Conservation (phyloP, 2,329 filamentous ascomycete species). For the Nigrospora sphaerica region DNA sequence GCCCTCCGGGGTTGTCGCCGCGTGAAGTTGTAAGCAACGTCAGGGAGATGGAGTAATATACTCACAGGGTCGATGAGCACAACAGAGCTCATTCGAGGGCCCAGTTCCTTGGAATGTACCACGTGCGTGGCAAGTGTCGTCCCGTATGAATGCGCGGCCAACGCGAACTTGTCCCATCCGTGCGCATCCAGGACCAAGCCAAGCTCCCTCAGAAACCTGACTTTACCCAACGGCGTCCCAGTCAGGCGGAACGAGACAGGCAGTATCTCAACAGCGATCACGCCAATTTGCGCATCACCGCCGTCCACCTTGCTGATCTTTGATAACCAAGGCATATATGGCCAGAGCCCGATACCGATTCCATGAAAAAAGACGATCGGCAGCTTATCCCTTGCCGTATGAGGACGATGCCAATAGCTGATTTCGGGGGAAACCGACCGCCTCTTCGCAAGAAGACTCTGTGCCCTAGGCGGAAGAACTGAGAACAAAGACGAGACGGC, state of each 20-base stretch:
- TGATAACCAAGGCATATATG: conserved; percentile 51
- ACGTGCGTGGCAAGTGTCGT: conserved; percentile 57
- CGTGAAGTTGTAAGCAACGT: conserved; percentile 68
- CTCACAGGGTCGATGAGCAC: conserved; percentile 56
- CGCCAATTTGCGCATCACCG: conserved; percentile 43
- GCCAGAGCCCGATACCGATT: conserved; percentile 62
- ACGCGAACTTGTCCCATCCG: conserved; percentile 48
- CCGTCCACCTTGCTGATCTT: conserved; percentile 7
- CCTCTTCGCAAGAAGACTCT: conserved; percentile 35
- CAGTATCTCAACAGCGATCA: conserved; percentile 59
- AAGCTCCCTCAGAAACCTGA: conserved; percentile 50
- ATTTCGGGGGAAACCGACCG: conserved; percentile 42
- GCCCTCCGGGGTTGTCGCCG: conserved; percentile 42
- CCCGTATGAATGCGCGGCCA: conserved; percentile 59
- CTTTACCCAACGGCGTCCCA: conserved; percentile 37
- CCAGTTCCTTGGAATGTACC: conserved; percentile 39
- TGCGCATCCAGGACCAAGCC: conserved; percentile 49
- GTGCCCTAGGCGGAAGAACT: conserved; percentile 53
- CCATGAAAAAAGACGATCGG: conserved; percentile 66
- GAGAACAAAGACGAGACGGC: conserved; percentile 27
- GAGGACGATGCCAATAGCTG: conserved; percentile 61
- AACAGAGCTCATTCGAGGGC: conserved; percentile 41
- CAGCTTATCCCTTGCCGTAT: conserved; percentile 45
- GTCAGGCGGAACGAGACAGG: conserved; percentile 59
- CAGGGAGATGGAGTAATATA: conserved; percentile 60